Evolutionary conservation across 352 stramenopile genomes (phyloP), one percentile per base, ranked within the genome.

Genomic region (Thalassiosira exigua): DNA sequence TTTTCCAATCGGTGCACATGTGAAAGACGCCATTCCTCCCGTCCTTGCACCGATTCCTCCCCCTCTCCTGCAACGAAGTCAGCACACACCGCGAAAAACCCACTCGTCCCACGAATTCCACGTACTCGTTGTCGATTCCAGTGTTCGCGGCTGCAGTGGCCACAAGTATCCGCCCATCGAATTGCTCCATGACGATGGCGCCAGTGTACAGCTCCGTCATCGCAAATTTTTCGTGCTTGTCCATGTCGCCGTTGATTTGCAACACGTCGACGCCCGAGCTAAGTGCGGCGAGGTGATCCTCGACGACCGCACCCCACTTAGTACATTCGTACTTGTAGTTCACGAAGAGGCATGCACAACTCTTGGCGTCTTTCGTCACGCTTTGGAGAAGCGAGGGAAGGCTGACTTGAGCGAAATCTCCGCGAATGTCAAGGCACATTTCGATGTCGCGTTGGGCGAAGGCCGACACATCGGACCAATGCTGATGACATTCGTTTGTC

Each of bases 161-260:
- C 14, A 62, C 2, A 4, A 61, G 9, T 27, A 62, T 5, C 39
- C n/a, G 19, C 1, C 7, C 19, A 12, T 17, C 21, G 36, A 44
- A 39, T 1, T 14, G 4, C 12, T 1, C 0, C 41, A 68, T 36
- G 14, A 1, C 2, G 2, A 54, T 11, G 5, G 14, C 7, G 0
- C 1, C 17, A 1, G 39, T 56, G 22, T 57, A 56, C 21, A 68
- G 29, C 0, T 29, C 4, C 1, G 44, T 68, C 27, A 56, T 57
- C 12, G 39, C 33, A 39, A 68, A 68, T 24, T 68, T 68, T 52
- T 68, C 58, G 11, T 56, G 3, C 29, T 68, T 68, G 21, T 68
- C 36, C 58, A 68, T 68, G 0, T 68, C 36, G 4, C 58, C 58
- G 19, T 68, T 54, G 19, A 68, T 54, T 1, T 30, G 9, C 1